These are phyloP conservation scores for Paraphaeosphaeria sporulosa DNA, from an alignment of 2,329 filamentous ascomycete species.

Conservation along the genomic window DNA sequence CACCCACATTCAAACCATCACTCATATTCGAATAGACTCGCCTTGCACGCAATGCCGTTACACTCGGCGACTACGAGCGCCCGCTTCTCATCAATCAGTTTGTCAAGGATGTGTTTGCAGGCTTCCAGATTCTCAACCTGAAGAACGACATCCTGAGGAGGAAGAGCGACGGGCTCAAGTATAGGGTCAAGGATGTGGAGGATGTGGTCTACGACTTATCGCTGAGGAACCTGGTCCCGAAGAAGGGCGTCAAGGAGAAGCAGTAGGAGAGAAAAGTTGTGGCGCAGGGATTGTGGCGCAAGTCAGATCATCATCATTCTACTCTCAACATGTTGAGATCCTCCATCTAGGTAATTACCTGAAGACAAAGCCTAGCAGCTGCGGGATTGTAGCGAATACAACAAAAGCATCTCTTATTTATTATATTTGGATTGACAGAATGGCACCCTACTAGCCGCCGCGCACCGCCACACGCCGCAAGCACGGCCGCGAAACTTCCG, in stretches of 20 bases:
- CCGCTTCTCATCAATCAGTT: slow-evolving; percentile 90
- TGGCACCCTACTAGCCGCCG: not conserved
- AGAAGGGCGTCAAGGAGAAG: slow-evolving; percentile 28
- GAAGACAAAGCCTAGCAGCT: too few species aligned
- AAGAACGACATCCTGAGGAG: slow-evolving; percentile 94
- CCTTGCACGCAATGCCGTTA: slow-evolving; percentile 93
- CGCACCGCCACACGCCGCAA: slow-evolving; percentile 11
- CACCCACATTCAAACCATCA: not conserved
- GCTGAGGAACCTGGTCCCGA: slow-evolving; percentile 75
- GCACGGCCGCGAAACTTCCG: slow-evolving; percentile 18
- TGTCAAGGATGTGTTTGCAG: slow-evolving; percentile 93
- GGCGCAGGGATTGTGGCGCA: slow-evolving; percentile 5
- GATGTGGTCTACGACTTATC: slow-evolving; percentile 97
- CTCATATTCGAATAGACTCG: slow-evolving; percentile 63
- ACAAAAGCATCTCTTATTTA: not conserved
- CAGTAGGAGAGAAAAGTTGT: not conserved
- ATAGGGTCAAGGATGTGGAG: slow-evolving; percentile 96
- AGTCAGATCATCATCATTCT: not conserved
- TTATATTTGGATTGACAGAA: not conserved
- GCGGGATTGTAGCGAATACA: too few species aligned
- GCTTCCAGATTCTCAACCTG: slow-evolving; percentile 95
- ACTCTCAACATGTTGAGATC: not conserved
- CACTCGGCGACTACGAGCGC: slow-evolving; percentile 83
- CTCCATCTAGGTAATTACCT: too few species aligned
- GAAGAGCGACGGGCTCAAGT: slow-evolving; percentile 92